These are phyloP conservation scores for Coemansia sp. DNA, from an alignment of 192 early-diverging fungal genomes.

Conservation along the genomic window DNA sequence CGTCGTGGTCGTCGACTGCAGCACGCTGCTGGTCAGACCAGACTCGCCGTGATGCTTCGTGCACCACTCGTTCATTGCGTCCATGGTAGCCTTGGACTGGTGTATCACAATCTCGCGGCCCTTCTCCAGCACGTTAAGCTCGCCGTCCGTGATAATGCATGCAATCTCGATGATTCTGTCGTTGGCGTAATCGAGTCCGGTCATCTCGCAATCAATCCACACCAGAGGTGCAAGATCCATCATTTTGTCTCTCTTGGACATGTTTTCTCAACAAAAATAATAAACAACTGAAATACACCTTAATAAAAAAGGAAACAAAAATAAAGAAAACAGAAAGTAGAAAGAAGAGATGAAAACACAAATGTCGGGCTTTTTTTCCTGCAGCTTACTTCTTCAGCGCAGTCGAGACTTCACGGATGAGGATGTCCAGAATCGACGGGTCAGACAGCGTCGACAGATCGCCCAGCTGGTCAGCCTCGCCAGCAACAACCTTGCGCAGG, in stretches of 20 bases:
- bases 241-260: neutral
- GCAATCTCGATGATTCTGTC: slow-evolving; percentile 92
- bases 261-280: neutral
- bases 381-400: slow-evolving; percentile 27
- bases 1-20: slow-evolving; percentile 65
- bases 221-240: slow-evolving; percentile 33
- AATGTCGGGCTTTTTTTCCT: too few species aligned
- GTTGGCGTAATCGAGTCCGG: slow-evolving; percentile 54
- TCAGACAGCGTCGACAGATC: slow-evolving; percentile 88
- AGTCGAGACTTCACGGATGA: slow-evolving; percentile 53
- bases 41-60: slow-evolving; percentile 80
- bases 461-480: slow-evolving; percentile 81
- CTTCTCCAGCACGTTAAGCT: slow-evolving; percentile 80
- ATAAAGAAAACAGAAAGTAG: neutral
- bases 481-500: slow-evolving; percentile 87
- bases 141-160: slow-evolving; percentile 80
- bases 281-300: neutral
- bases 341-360: neutral
- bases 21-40: slow-evolving; percentile 76
- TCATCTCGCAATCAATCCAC: slow-evolving; percentile 59
- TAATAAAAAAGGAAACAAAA: neutral
- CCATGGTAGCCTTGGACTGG: slow-evolving; percentile 72
- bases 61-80: slow-evolving; percentile 93
- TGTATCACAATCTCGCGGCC: slow-evolving; percentile 74
- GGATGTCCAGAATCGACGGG: slow-evolving; percentile 60